Conservation (phyloP, 108 stramenopile species). For the Cyclotella baltica region DNA sequence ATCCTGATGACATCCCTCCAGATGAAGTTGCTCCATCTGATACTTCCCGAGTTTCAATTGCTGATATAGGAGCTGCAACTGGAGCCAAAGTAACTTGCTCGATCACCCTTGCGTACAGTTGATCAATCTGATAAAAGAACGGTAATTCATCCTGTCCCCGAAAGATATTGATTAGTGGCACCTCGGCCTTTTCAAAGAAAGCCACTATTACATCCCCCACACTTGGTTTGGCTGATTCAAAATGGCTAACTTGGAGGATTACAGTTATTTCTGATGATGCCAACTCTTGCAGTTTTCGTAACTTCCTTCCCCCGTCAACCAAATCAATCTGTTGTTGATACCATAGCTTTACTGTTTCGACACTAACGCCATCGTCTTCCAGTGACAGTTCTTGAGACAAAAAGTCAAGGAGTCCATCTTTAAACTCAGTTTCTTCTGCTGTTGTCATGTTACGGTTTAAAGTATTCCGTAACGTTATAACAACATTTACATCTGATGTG, state of each 20-base stretch:
- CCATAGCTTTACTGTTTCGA: not conserved
- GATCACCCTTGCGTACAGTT: not conserved
- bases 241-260: not conserved
- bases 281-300: not conserved
- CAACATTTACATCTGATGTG: not conserved
- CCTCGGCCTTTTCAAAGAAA: not conserved
- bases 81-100: not conserved
- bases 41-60: too few species aligned
- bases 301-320: not conserved
- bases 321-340: not conserved
- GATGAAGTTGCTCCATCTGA: too few species aligned
- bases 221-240: not conserved
- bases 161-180: not conserved
- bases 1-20: too few species aligned
- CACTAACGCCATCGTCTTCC: not conserved
- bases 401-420: not conserved
- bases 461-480: not conserved
- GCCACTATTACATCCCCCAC: not conserved
- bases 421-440: not conserved
- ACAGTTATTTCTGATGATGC: not conserved
- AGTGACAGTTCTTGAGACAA: not conserved
- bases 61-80: not conserved
- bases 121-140: not conserved
- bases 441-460: not conserved
- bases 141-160: not conserved